phyloP scores from a whole-genome alignment of 441 rosid species.

The Theobroma grandiflorum region DNA sequence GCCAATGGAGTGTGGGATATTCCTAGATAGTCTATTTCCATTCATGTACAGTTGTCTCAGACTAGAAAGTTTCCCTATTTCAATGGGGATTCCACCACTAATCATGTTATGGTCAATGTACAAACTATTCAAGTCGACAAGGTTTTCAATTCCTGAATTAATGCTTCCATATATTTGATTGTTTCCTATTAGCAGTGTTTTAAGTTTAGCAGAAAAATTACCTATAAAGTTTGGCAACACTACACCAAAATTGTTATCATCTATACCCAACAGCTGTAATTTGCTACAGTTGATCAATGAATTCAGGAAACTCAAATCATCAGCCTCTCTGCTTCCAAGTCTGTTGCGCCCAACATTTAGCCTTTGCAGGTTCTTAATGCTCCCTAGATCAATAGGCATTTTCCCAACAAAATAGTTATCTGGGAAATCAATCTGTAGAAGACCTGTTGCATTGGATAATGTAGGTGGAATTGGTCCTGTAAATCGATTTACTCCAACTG shows the following conservation, averaged over 20 bases:
- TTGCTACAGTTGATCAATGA: slow-evolving; percentile 25
- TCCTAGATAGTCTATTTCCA: slow-evolving; percentile 9
- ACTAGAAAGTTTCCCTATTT: slow-evolving; percentile 2
- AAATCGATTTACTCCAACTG: slow-evolving; percentile 18
- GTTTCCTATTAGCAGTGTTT: background rate
- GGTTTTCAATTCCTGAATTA: slow-evolving; percentile 20
- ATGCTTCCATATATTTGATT: slow-evolving; percentile 25
- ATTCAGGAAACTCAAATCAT: slow-evolving; percentile 1
- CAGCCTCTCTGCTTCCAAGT: slow-evolving; percentile 17
- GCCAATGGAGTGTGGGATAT: slow-evolving; percentile 23
- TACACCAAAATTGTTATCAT: background rate
- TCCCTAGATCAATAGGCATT: slow-evolving; percentile 30
- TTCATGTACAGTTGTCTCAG: background rate
- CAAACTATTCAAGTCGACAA: background rate
- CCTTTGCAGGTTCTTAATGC: slow-evolving; percentile 8
- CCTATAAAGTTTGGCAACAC: background rate
- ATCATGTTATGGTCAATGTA: background rate
- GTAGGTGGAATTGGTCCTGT: slow-evolving; percentile 16
- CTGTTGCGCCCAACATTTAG: slow-evolving; percentile 13
- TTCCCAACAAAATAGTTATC: slow-evolving; percentile 15
- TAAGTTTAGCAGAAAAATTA: slow-evolving; percentile 21
- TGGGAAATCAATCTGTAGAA: slow-evolving; percentile 2
- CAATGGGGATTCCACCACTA: slow-evolving; percentile 11
- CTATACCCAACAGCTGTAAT: background rate
- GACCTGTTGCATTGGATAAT: slow-evolving; percentile 28